phyloP scores from a whole-genome alignment of 371 early-diverging fungal genomes.

The Actinomortierella wolfii region DNA sequence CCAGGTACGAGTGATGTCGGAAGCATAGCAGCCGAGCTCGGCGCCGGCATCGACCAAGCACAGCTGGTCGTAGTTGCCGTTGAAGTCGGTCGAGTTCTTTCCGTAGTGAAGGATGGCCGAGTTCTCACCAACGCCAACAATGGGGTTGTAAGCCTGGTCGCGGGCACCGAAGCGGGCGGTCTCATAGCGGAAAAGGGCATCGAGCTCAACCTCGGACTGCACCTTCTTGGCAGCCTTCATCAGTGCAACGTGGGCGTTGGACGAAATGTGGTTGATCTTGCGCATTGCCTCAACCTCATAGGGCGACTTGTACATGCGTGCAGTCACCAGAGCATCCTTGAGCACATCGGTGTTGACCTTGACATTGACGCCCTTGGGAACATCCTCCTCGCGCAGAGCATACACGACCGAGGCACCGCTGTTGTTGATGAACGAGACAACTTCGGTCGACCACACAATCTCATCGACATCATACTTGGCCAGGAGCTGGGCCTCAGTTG shows the following conservation, averaged over 20 bases:
- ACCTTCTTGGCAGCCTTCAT: conserved; percentile 68
- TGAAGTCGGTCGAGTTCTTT: conserved; percentile 64
- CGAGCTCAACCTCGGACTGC: conserved; percentile 73
- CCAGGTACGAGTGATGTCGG: conserved; percentile 91
- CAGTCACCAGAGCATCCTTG: conserved; percentile 69
- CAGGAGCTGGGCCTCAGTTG: conserved; percentile 53
- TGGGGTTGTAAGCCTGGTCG: conserved; percentile 86
- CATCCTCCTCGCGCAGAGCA: conserved; percentile 49
- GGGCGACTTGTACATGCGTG: conserved; percentile 79
- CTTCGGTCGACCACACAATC: conserved; percentile 58
- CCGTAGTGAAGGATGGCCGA: conserved; percentile 88
- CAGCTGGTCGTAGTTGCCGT: conserved; percentile 60
- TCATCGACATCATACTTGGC: conserved; percentile 67
- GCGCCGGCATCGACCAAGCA: conserved; percentile 91
- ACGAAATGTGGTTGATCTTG: conserved; percentile 75
- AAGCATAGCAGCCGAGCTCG: conserved; percentile 80
- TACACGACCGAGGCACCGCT: conserved; percentile 47
- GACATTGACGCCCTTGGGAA: conserved; percentile 45
- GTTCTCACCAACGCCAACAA: conserved; percentile 79
- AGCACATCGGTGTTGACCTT: conserved; percentile 38
- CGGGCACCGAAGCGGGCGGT: conserved; percentile 71
- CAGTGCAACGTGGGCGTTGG: conserved; percentile 79
- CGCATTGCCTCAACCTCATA: conserved; percentile 81
- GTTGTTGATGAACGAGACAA: conserved; percentile 43
- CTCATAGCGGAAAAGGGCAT: conserved; percentile 79